A percentile compares a stretch with the other conserved stretches of the same genome.
phyloP scores from a whole-genome alignment of 768 basidiomycete species.

The Mycena capillaripes region DNA sequence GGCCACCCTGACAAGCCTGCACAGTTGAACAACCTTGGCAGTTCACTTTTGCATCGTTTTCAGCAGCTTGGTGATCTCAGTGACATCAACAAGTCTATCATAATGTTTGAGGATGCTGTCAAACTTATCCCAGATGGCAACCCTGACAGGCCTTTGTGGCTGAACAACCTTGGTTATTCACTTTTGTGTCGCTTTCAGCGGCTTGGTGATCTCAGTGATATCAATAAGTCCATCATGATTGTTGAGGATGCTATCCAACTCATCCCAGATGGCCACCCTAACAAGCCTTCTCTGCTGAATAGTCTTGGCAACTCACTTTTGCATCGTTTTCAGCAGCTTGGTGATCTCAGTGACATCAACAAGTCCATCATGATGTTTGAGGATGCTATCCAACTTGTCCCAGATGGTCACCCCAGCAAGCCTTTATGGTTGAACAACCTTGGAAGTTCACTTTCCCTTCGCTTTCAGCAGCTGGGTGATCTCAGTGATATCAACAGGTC shows the following conservation, averaged over 20 bases:
- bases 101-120: too few relatives aligned
- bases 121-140: not conserved
- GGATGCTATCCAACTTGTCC: conserved; percentile 17
- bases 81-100: too few relatives aligned
- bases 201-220: not conserved
- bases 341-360: conserved; percentile 25
- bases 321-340: conserved; percentile 35
- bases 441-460: conserved; percentile 5
- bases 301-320: conserved; percentile 9
- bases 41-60: not conserved
- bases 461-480: conserved; percentile 14
- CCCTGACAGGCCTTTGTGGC: not conserved
- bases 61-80: too few relatives aligned
- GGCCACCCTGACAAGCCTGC: not conserved
- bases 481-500: too few relatives aligned
- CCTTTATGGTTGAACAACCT: conserved; percentile 15
- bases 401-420: conserved; percentile 20
- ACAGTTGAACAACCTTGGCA: not conserved
- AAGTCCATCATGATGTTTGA: conserved; percentile 20
- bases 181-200: not conserved
- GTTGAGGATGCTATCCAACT: conserved; percentile 6
- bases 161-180: not conserved
- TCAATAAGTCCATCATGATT: not conserved
- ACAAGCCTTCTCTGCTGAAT: not conserved
- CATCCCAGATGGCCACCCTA: not conserved